Base-by-base conservation (phyloP, 2,329 filamentous ascomycete genomes). In the Colletotrichum paranaense region DNA sequence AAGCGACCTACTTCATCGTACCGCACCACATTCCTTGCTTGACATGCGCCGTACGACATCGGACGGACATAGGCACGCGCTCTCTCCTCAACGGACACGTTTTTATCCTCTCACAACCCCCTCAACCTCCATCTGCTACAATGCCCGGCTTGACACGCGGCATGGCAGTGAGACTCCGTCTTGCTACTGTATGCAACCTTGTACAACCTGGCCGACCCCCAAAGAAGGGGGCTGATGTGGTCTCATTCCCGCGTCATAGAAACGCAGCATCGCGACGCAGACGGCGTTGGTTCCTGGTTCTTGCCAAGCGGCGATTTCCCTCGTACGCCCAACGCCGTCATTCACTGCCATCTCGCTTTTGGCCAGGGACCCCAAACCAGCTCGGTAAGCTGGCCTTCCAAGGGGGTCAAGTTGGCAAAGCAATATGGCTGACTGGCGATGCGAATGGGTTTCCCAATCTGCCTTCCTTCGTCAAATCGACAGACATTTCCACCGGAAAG, bases 171-270 rank as follows among this genome's bases (percentile, higher is more conserved):
- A 55, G 12, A 32, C 26, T n/a, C 5, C 12, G 57, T 12, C 52
- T 12, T 57, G 26, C 49, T 53, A 22, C 46, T 52, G 60, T 57
- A 38, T 24, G 30, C 62, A 53, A 71, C 71, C 60, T 62, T 71
- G 55, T 57, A 42, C 56, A 46, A 66, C 60, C 8, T 19, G 8
- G 42, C 7, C 35, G n/a, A 7, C 28, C 32, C 60, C 28, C 26
- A 52, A 62, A 12, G 26, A 16, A 49, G 62, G 53, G 53, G 59
- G 53, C 16, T 59, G 30, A 60, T 56, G 32, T 65, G 66, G 70
- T 28, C 55, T 55, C 66, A 69, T 69, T 73, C 55, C 59, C 59
- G 60, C 66, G 70, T 73, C 70, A 69, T 72, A 63, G 19, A 26
- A 55, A 32, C 28, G 46, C 70, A 65, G 59, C 32, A 53, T 56